A percentile compares a stretch with the other conserved stretches of the same genome.
phyloP scores from a whole-genome alignment of 2,329 filamentous ascomycete species.

The Podosphaera fusca region DNA sequence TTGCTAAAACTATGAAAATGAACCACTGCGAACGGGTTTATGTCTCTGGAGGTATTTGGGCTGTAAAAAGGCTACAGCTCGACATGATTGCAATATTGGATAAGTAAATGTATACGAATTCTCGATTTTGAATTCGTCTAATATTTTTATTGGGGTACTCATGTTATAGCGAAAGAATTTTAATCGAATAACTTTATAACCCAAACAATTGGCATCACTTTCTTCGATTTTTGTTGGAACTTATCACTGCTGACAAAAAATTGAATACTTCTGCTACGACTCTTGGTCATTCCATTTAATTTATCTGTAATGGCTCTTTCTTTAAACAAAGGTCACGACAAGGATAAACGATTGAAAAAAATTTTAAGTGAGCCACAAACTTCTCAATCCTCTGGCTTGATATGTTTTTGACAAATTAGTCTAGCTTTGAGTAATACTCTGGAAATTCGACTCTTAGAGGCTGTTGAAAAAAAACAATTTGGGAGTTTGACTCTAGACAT shows the following conservation, averaged over 20 bases:
- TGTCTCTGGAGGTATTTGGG: no score
- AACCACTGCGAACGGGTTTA: background rate
- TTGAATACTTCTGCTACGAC: background rate
- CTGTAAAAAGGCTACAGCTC: no score
- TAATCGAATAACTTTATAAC: background rate
- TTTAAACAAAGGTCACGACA: constrained; percentile 7
- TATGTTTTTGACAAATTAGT: background rate
- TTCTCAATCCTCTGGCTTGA: background rate
- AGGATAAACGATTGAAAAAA: constrained; percentile 15
- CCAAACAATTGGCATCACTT: background rate
- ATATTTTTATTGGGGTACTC: background rate
- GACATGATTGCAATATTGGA: no score
- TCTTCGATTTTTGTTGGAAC: background rate
- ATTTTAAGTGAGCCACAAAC: constrained; percentile 14
- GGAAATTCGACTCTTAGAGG: constrained; percentile 8
- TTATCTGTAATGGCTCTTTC: constrained; percentile 8
- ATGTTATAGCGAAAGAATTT: background rate
- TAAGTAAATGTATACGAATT: no score
- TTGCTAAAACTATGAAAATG: background rate
- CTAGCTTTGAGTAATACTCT: constrained; percentile 12
- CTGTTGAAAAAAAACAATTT: constrained; percentile 5
- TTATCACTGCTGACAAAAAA: background rate
- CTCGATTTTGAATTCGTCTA: background rate
- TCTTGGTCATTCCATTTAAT: background rate
- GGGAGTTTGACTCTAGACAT: constrained; percentile 19